Conservation (phyloP, 1,139 yeast species). For the Lodderomyces parapsilosis region DNA sequence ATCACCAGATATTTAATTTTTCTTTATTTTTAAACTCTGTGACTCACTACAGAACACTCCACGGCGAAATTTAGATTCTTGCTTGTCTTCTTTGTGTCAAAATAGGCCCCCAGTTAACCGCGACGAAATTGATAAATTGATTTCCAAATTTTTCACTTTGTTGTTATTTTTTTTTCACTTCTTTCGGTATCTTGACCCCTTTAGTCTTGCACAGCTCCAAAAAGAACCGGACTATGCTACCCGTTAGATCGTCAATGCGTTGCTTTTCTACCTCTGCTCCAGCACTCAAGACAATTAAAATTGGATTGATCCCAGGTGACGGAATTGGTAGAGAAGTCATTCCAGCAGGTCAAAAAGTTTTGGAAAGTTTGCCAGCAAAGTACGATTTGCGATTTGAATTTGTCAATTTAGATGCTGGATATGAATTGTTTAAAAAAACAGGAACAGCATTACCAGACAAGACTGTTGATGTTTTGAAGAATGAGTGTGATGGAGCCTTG, state of each 20-base stretch:
- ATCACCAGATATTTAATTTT: background rate
- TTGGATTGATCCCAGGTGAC: constrained; percentile 89
- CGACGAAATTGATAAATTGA: background rate
- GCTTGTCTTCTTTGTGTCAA: background rate
- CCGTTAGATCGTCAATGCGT: constrained; percentile 29
- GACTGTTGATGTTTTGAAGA: constrained; percentile 76
- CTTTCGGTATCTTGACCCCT: background rate
- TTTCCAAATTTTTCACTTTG: background rate
- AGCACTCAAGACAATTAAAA: constrained; percentile 38
- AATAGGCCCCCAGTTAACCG: background rate
- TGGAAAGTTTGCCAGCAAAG: constrained; percentile 75
- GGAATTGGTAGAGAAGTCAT: constrained; percentile 98
- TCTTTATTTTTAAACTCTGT: background rate
- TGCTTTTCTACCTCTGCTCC: constrained; percentile 34
- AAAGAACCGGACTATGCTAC: constrained; percentile 17
- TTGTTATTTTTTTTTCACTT: background rate
- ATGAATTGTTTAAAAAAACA: constrained; percentile 85
- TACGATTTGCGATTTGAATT: constrained; percentile 82
- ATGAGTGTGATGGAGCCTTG: constrained; percentile 92
- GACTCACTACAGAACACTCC: constrained; percentile 2
- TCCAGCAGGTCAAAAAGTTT: constrained; percentile 86
- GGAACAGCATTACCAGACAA: constrained; percentile 95
- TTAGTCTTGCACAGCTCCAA: background rate
- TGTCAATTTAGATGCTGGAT: constrained; percentile 89
- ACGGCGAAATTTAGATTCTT: constrained; percentile 1